These are phyloP conservation scores for Passalora sequoiae DNA, from an alignment of 2,329 filamentous ascomycete genomes.

Conservation along the genomic window DNA sequence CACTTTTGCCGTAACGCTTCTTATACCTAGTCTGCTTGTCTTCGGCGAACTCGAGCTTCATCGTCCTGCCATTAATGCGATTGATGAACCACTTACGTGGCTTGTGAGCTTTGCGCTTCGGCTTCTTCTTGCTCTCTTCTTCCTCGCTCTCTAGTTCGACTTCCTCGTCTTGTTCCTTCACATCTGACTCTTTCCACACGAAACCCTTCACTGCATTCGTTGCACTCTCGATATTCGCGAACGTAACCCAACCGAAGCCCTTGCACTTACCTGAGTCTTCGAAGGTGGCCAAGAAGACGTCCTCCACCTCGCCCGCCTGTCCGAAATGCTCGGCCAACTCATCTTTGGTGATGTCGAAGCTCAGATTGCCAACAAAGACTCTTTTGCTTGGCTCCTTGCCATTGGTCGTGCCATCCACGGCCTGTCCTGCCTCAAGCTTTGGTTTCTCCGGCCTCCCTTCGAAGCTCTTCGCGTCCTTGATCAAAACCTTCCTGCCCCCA, in stretches of 20 bases:
- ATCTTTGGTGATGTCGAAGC: slow-evolving; percentile 60
- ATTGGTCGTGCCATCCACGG: slow-evolving; percentile 24
- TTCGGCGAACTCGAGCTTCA: slow-evolving; percentile 91
- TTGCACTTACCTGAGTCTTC: slow-evolving; percentile 98
- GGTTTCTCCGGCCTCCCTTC: slow-evolving; percentile 70
- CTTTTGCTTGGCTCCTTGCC: slow-evolving; percentile 66
- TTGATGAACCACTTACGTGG: slow-evolving; percentile 73
- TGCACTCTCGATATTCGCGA: slow-evolving; percentile 71
- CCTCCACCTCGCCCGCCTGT: slow-evolving; percentile 76
- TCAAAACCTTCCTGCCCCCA: slow-evolving; percentile 71
- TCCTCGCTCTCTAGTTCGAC: slow-evolving; percentile 38
- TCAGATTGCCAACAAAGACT: slow-evolving; percentile 69
- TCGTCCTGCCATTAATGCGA: slow-evolving; percentile 67
- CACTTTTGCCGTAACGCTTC: slow-evolving; percentile 78
- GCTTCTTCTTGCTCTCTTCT: slow-evolving; percentile 32
- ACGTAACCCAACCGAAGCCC: slow-evolving; percentile 92
- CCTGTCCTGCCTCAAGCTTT: slow-evolving; percentile 38
- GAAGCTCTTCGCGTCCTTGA: slow-evolving; percentile 87
- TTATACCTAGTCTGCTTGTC: slow-evolving; percentile 85
- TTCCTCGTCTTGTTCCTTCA: slow-evolving; percentile 47
- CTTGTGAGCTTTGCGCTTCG: slow-evolving; percentile 44
- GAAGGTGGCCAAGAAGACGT: slow-evolving; percentile 87
- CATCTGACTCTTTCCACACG: slow-evolving; percentile 59
- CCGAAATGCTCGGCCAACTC: slow-evolving; percentile 74
- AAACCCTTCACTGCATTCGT: slow-evolving; percentile 76